A percentile compares a stretch with the other conserved stretches of the same genome.
These are phyloP conservation scores for Marasmius oreades DNA, from an alignment of 1,284 basidiomycete species.

Conservation along the genomic window DNA sequence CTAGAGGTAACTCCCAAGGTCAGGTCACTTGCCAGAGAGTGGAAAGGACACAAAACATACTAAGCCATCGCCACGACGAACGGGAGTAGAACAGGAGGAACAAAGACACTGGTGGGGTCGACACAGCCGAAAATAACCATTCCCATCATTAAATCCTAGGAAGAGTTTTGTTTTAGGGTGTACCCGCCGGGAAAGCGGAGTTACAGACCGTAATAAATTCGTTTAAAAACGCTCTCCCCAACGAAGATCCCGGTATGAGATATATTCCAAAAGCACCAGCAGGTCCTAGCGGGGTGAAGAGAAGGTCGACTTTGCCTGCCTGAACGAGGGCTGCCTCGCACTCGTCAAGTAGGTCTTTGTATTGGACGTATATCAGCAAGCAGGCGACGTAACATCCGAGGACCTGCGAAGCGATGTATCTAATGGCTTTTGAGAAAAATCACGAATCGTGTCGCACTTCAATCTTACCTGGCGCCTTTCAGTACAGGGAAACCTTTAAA, in stretches of 20 bases:
- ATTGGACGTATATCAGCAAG: conserved; percentile 58
- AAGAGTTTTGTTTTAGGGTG: neutral
- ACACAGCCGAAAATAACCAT: neutral
- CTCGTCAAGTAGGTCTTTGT: conserved; percentile 46
- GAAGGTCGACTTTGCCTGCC: neutral
- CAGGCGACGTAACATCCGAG: conserved; percentile 61
- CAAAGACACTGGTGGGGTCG: neutral
- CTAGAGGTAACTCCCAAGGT: neutral
- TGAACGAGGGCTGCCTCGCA: conserved; percentile 38
- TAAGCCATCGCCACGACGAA: neutral
- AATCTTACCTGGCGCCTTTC: neutral
- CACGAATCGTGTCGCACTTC: neutral
- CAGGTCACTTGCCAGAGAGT: neutral
- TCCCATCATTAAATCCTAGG: neutral
- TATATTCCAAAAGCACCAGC: conserved; percentile 2
- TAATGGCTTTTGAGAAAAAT: conserved; percentile 20
- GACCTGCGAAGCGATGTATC: conserved; percentile 63
- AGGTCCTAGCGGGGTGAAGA: neutral
- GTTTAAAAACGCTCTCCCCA: neutral
- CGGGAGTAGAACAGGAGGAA: neutral
- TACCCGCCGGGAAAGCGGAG: no score
- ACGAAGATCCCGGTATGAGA: neutral
- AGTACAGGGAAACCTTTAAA: neutral
- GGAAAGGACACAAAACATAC: neutral
- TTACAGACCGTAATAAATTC: neutral